These are phyloP conservation scores for Copromyces sp. DNA, from an alignment of 495 filamentous ascomycete species.

Conservation along the genomic window DNA sequence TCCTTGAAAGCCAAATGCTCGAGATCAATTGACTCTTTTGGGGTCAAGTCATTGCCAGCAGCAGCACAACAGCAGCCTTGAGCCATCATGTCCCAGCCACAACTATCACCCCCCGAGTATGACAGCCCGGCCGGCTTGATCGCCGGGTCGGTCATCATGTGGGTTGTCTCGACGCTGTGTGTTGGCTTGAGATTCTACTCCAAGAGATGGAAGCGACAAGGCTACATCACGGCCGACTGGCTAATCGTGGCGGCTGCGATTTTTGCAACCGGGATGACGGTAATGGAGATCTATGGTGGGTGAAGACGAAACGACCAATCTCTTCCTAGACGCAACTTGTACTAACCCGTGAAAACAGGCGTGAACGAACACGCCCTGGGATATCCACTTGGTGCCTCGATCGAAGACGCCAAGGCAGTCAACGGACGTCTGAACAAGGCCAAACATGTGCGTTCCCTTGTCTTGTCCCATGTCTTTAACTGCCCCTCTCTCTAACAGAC, in stretches of 20 bases:
- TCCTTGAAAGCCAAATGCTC: neutral
- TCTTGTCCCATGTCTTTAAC: neutral
- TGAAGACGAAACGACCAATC: neutral
- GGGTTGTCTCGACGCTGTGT: neutral
- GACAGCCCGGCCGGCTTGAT: constrained; percentile 6
- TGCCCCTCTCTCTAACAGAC: neutral
- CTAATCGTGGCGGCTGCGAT: constrained; percentile 3
- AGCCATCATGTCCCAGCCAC: neutral
- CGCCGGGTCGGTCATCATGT: constrained; percentile 4
- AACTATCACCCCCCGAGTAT: neutral
- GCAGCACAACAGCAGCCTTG: neutral
- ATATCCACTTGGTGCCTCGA: constrained; percentile 1
- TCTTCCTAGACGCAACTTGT: neutral
- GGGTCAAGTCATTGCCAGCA: neutral
- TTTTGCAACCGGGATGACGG: constrained; percentile 4
- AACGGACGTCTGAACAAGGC: constrained; percentile 3
- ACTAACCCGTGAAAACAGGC: neutral
- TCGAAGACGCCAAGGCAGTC: constrained; percentile 3
- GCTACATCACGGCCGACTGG: constrained; percentile 7
- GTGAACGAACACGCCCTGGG: constrained; percentile 1
- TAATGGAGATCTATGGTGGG: constrained; percentile 4
- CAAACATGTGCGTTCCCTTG: constrained; percentile 2
- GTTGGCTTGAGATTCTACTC: constrained; percentile 8
- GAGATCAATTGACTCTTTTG: neutral
- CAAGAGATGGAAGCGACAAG: constrained; percentile 6